phyloP scores from a whole-genome alignment of 345 rosid species.

The Eucalyptus guilfoylei region DNA sequence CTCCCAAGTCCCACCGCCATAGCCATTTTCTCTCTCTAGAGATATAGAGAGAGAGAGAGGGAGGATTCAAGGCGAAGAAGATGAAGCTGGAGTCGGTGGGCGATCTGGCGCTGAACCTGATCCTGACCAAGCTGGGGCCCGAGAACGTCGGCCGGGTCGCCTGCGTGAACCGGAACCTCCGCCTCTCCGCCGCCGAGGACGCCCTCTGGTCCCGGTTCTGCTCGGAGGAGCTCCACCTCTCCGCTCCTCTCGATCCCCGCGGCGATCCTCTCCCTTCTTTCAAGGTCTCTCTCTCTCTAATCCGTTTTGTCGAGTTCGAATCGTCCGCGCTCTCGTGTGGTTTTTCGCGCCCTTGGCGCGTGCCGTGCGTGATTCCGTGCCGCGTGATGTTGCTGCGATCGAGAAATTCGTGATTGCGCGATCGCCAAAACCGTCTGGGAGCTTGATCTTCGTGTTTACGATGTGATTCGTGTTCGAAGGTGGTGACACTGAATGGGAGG shows the following conservation, averaged over 20 bases:
- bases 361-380: neutral
- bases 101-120: slow-evolving; percentile 41
- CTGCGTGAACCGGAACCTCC: slow-evolving; percentile 45
- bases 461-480: neutral
- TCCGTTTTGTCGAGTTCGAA: neutral
- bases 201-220: slow-evolving; percentile 65
- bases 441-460: neutral
- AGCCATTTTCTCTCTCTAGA: neutral
- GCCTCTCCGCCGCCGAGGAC: slow-evolving; percentile 45
- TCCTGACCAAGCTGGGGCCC: slow-evolving; percentile 44
- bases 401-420: neutral
- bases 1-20: neutral
- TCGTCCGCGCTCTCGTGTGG: neutral
- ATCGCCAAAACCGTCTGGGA: neutral
- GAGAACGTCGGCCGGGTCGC: slow-evolving; percentile 28
- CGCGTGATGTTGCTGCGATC: neutral
- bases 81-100: slow-evolving; percentile 61
- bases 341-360: neutral
- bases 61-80: neutral
- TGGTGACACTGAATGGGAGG: neutral
- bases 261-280: slow-evolving; percentile 57
- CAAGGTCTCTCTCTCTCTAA: slow-evolving; percentile 29
- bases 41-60: neutral
- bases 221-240: slow-evolving; percentile 43
- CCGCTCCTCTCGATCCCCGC: slow-evolving; percentile 50